These are phyloP conservation scores for Malus hybrid DNA, from an alignment of 331 rosid species.

Conservation along the genomic window DNA sequence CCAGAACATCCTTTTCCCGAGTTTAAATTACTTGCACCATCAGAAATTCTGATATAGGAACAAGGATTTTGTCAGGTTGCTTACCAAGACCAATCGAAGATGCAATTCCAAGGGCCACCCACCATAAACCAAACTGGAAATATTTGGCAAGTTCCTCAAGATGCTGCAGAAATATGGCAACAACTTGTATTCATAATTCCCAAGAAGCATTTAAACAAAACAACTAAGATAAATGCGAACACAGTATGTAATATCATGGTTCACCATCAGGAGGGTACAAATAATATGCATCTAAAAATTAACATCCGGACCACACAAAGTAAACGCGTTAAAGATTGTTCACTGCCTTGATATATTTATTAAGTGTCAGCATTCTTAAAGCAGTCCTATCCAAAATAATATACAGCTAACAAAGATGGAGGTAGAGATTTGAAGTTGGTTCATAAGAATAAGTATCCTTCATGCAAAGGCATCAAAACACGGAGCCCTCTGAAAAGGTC, in stretches of 20 bases:
- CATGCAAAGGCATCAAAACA: neutral
- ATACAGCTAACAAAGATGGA: neutral
- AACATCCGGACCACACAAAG: neutral
- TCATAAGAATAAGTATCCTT: neutral
- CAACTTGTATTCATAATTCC: neutral
- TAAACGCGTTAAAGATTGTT: neutral
- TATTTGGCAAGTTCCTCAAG: constrained; percentile 70
- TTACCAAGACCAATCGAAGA: constrained; percentile 98
- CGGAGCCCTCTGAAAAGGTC: neutral
- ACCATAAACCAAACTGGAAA: constrained; percentile 79
- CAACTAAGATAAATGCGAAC: neutral
- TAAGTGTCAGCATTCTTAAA: neutral
- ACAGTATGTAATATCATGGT: neutral
- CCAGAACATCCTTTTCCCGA: neutral
- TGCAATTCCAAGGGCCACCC: constrained; percentile 95
- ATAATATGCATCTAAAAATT: no score
- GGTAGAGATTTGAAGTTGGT: neutral
- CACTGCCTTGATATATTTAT: neutral
- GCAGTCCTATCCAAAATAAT: neutral
- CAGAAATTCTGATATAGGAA: constrained; percentile 7
- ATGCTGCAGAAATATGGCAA: constrained; percentile 51
- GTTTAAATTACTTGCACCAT: constrained; percentile 6
- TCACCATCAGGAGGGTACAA: neutral
- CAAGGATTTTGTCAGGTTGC: constrained; percentile 8
- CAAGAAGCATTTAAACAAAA: neutral